These are phyloP conservation scores for sunflower (Helianthus annuus) DNA, from an alignment of 129 eudicot species.

Conservation along the genomic window DNA sequence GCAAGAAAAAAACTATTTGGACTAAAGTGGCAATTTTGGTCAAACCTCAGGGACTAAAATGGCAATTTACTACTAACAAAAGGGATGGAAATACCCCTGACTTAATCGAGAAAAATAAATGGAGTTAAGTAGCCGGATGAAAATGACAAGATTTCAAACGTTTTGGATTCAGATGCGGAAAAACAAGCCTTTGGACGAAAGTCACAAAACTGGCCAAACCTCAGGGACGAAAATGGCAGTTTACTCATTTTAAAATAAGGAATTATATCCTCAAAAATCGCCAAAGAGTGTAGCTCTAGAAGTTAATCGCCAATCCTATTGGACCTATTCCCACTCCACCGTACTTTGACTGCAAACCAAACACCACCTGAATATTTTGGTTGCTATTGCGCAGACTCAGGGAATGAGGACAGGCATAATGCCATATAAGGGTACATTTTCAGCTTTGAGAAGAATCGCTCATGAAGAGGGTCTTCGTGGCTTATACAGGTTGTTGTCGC, in stretches of 20 bases:
- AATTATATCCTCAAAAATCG: neutral
- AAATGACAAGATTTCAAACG: too few species aligned
- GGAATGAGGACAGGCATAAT: constrained; percentile 69
- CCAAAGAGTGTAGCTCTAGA: neutral
- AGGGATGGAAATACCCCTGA: too few species aligned
- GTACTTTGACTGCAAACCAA: neutral
- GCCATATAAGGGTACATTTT: constrained; percentile 81
- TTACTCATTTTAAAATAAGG: neutral
- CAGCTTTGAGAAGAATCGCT: constrained; percentile 83
- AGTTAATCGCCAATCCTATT: neutral
- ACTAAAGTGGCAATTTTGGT: too few species aligned
- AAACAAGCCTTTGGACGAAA: too few species aligned
- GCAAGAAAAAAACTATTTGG: too few species aligned
- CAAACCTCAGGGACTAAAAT: too few species aligned
- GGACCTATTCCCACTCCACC: neutral
- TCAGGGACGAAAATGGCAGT: too few species aligned
- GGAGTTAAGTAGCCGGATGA: too few species aligned
- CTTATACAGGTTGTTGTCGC: constrained; percentile 69
- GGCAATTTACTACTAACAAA: too few species aligned
- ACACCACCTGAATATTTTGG: neutral
- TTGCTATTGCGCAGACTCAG: constrained; percentile 64
- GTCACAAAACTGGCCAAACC: too few species aligned
- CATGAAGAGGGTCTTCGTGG: constrained; percentile 94
- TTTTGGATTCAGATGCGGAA: too few species aligned
- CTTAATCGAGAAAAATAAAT: too few species aligned